phyloP scores from a whole-genome alignment of 345 rosid species.

The Raphanus raphanistrum region DNA sequence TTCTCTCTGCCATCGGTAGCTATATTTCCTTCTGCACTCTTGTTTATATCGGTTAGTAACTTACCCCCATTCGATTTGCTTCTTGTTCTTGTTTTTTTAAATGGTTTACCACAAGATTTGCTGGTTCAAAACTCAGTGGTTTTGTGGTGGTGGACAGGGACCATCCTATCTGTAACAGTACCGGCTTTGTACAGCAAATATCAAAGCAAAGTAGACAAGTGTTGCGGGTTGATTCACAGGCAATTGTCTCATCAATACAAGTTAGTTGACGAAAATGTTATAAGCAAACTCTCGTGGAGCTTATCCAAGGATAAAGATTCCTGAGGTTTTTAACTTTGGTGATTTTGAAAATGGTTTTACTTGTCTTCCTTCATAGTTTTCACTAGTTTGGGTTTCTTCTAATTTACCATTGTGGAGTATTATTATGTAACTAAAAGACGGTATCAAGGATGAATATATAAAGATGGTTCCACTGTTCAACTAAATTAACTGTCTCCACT shows the following conservation, averaged over 20 bases:
- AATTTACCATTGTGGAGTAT: conserved; percentile 24
- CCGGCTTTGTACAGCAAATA: conserved; percentile 78
- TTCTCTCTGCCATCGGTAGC: conserved; percentile 75
- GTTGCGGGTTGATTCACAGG: conserved; percentile 64
- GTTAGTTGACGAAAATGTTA: conserved; percentile 76
- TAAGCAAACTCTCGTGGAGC: conserved; percentile 63
- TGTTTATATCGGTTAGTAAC: conserved; percentile 73
- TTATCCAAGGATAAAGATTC: conserved; percentile 65
- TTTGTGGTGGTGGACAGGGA: conserved; percentile 50
- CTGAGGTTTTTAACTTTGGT: conserved; percentile 36
- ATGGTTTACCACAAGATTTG: background rate
- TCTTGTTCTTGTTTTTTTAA: background rate
- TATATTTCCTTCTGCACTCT: conserved; percentile 83
- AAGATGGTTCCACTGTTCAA: conserved; percentile 16
- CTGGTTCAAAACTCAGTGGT: conserved; percentile 8
- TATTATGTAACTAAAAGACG: conserved; percentile 12
- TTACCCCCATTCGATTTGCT: conserved; percentile 10
- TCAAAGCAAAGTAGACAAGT: conserved; percentile 64
- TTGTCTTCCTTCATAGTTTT: background rate
- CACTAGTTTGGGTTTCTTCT: conserved; percentile 15
- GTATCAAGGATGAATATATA: conserved; percentile 23
- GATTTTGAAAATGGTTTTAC: conserved; percentile 10
- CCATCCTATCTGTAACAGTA: conserved; percentile 72
- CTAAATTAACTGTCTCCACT: background rate
- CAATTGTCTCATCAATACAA: conserved; percentile 68